Evolutionary conservation across 768 basidiomycete genomes (phyloP), one percentile per base, ranked within the genome.

Genomic region (Kwoniella europaea): DNA sequence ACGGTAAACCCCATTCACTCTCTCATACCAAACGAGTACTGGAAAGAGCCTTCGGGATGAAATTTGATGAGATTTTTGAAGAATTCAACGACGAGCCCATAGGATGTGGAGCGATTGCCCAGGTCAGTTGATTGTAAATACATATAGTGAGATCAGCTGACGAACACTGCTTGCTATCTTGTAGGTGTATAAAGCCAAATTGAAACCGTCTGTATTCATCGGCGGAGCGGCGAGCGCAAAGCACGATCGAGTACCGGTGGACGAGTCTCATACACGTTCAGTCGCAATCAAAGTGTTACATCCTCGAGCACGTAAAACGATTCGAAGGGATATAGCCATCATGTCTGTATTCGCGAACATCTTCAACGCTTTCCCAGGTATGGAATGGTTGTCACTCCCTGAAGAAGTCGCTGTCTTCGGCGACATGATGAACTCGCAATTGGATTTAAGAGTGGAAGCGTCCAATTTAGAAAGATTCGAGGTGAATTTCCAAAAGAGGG

Each of bases 91-190:
- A 89, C 69, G 86, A 81, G 5, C 95, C 97, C 4, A 96, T 99
- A 63, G 97, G 97, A n/a, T 92, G 91, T 10, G 97, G 97, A 27
- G 95, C 97, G n/a, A 97, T 99, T 72, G 97, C 96, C 20, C 97
- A 99, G 85, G 90, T 88, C 71, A 63, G 74, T 58, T 12, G 56
- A 52, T 52, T 10, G 22, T 56, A 12, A 15, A 56, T 56, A 24
- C 2, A 18, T 2, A 56, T 58, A 9, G 24, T 10, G 61, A 44
- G 18, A 10, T 44, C 43, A 12, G 55, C 12, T 12, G 59, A 41
- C n/a, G 9, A 15, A 42, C 27, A 7, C 57, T 24, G 35, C 44
- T 24, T 4, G 20, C 55, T 60, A 16, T 22, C 18, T 10, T 24
- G 24, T 68, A 92, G 91, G 95, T 98, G 9, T 96, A 98, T 83